Evolutionary conservation across 352 stramenopile genomes (phyloP).

Genomic region (Phytophthora podocarpi): DNA sequence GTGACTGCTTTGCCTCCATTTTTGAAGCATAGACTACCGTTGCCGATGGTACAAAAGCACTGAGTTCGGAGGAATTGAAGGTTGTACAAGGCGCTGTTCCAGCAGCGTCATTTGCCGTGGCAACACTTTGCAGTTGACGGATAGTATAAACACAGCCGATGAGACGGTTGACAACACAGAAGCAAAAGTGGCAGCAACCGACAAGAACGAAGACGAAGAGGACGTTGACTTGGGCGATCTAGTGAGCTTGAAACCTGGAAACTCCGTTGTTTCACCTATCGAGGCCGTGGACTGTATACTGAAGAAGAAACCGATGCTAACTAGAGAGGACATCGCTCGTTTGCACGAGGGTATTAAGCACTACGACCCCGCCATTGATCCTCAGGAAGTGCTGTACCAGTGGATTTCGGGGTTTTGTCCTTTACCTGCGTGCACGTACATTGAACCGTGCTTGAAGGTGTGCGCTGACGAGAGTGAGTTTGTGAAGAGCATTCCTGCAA

Average conservation of each 20-base stretch:
- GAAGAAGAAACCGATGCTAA: conserved; percentile 21
- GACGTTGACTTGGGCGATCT: background rate
- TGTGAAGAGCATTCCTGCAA: conserved; percentile 47
- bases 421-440: conserved; percentile 41
- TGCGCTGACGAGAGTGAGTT: conserved; percentile 27
- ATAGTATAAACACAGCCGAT: background rate
- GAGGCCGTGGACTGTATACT: conserved; percentile 2
- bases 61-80: conserved; percentile 21
- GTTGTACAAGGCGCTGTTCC: conserved; percentile 35
- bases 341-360: conserved; percentile 62
- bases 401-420: conserved; percentile 66
- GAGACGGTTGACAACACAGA: background rate
- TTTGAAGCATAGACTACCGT: conserved; percentile 29
- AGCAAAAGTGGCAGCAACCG: conserved; percentile 6
- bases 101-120: conserved; percentile 22
- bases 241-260: too few relatives aligned
- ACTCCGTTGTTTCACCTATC: conserved; percentile 11
- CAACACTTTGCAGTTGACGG: conserved; percentile 18
- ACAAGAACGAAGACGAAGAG: background rate
- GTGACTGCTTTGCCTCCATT: conserved; percentile 37
- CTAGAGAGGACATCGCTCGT: conserved; percentile 32
- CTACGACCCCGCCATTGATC: conserved; percentile 57
- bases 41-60: background rate
- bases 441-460: conserved; percentile 41
- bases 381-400: conserved; percentile 58